phyloP scores from a whole-genome alignment of 768 basidiomycete genomes.

The Hygrophoropsis aurantiaca region DNA sequence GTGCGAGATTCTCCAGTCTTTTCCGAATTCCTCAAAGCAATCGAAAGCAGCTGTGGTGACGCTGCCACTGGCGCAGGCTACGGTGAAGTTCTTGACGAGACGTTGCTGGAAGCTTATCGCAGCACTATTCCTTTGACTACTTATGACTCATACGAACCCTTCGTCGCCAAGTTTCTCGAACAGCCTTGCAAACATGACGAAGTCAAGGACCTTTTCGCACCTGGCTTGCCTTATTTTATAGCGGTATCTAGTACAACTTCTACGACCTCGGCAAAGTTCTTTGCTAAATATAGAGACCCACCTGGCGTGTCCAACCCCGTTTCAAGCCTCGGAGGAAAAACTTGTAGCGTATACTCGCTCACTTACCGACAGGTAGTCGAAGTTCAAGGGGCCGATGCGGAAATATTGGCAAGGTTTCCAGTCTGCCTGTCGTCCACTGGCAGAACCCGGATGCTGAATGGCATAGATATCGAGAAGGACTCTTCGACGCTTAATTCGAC shows the following conservation, averaged over 20 bases:
- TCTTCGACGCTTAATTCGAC: slow-evolving; percentile 6
- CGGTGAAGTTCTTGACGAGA: slow-evolving; percentile 8
- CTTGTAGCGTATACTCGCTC: too few species aligned
- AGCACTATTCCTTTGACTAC: slow-evolving; percentile 14
- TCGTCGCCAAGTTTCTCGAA: too few species aligned
- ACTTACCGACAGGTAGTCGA: slow-evolving; percentile 7
- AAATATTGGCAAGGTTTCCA: slow-evolving; percentile 1
- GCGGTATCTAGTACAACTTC: slow-evolving; percentile 18
- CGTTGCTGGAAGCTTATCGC: too few species aligned
- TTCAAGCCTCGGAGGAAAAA: slow-evolving; percentile 14
- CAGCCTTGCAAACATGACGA: too few species aligned
- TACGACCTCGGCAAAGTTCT: slow-evolving; percentile 14
- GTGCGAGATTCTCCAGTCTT: slow-evolving; percentile 14
- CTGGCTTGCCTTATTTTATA: slow-evolving; percentile 20
- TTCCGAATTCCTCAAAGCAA: slow-evolving; percentile 8
- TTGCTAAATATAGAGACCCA: slow-evolving; percentile 15
- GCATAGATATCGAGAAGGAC: slow-evolving; percentile 14
- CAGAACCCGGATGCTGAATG: slow-evolving; percentile 17
- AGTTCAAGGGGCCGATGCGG: slow-evolving; percentile 3
- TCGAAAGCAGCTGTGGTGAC: slow-evolving; percentile 4
- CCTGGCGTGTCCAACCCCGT: slow-evolving; percentile 10
- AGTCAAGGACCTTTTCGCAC: slow-evolving; percentile 20
- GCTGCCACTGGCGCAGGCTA: slow-evolving; percentile 4
- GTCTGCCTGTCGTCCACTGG: slow-evolving; percentile 13
- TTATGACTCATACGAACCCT: slow-evolving; percentile 21